Base-by-base conservation (phyloP, 31 red algal genomes). In the Porphyra umbilicalis region DNA sequence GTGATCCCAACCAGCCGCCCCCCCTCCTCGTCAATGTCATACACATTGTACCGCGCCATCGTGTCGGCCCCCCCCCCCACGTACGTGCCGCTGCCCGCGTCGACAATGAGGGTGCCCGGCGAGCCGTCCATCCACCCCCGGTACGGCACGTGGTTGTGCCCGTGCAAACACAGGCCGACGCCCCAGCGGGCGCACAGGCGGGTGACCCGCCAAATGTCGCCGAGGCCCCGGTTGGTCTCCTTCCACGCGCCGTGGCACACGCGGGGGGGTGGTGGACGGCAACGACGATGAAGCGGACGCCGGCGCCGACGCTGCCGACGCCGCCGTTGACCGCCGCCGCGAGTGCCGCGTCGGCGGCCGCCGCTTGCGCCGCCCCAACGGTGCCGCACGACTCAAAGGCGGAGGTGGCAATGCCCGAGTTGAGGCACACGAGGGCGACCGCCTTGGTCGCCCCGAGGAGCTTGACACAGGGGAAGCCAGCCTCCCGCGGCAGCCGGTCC, bases 71-170 rank as follows among this genome's bases (percentile, higher is more conserved):
- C 39, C 20, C 80, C 39, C 57, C 57, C 57, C 32, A 87, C 39
- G n/a, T 81, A 79, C 13, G 85, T 87, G 35, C 85, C 85, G 18
- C 77, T 81, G 34, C 85, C 85, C 8, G 77, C 81, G 37, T 87
- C 85, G 29, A 76, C 71, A 10, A 87, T 42, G 20, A 87, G 81
- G 33, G 85, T 87, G 25, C 68, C 38, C 38, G 77, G 85, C 38
- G 85, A 77, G 76, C 79, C 79, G 36, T 82, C 79, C 78, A 87
- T 75, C 38, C 77, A 82, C 76, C 85, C 76, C 31, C 76, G 77
- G 76, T 87, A 87, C 74, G 85, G 85, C 67, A 87, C 79, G 81
- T 87, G 85, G 67, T 87, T 87, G 76, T 87, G 85, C 31, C 85
- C 85, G 76, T 87, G 85, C 20, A 87, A 38, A 75, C 71, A 35